Percentiles rank a stretch among this genome's conserved stretches.
These are phyloP conservation scores for Rhodotorula paludigena DNA, from an alignment of 768 basidiomycete species.

Conservation along the genomic window DNA sequence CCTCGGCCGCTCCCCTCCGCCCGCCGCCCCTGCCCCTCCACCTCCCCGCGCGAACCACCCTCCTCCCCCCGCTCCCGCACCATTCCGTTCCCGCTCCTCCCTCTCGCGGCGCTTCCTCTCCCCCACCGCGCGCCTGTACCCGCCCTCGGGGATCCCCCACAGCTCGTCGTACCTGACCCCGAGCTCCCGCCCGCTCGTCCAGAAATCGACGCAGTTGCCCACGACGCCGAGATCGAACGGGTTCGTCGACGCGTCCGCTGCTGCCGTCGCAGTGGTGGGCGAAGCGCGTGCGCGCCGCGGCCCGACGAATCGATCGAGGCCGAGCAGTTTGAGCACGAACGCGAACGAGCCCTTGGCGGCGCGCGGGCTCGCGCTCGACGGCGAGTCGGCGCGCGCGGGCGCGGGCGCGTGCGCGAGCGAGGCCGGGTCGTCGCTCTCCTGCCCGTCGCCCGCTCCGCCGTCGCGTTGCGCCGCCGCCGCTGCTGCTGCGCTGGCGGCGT, in stretches of 20 bases:
- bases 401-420: conserved; percentile 12
- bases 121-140: conserved; percentile 47
- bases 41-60: background rate
- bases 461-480: conserved; percentile 35
- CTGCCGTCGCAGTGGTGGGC: background rate
- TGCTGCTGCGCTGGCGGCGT: conserved; percentile 24
- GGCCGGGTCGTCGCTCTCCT: conserved; percentile 45
- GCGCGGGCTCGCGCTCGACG: background rate
- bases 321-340: conserved; percentile 84
- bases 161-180: conserved; percentile 68
- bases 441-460: conserved; percentile 1
- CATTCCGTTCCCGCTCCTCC: background rate
- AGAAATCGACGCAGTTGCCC: conserved; percentile 87
- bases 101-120: conserved; percentile 56
- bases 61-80: background rate
- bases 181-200: conserved; percentile 75
- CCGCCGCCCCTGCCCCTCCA: background rate
- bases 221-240: conserved; percentile 82
- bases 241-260: conserved; percentile 65
- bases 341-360: conserved; percentile 47
- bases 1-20: background rate
- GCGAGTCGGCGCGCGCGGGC: background rate
- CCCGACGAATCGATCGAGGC: conserved; percentile 77
- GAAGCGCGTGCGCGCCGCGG: background rate
- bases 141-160: conserved; percentile 28